Percentiles rank a stretch among this genome's conserved stretches.
Conservation (phyloP, 2,329 filamentous ascomycete species). For the Ramichloridium luteum region DNA sequence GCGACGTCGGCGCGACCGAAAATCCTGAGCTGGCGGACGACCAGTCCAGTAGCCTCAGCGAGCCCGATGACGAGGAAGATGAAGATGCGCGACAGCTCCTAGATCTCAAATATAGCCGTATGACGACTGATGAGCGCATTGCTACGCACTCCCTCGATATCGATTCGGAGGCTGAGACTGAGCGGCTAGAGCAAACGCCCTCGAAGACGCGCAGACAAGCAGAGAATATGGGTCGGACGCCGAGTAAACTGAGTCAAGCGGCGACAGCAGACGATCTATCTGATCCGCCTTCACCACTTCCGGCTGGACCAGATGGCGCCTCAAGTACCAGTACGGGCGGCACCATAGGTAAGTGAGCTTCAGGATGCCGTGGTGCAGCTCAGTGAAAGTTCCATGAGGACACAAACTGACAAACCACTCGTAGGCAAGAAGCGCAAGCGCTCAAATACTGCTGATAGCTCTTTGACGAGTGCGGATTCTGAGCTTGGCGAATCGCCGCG, state of each 20-base stretch:
- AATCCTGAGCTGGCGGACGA: slow-evolving; percentile 14
- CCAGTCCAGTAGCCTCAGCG: slow-evolving; percentile 82
- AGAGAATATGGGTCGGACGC: slow-evolving; percentile 51
- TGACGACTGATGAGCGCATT: slow-evolving; percentile 7
- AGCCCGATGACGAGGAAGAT: slow-evolving; percentile 65
- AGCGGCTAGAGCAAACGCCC: slow-evolving; percentile 67
- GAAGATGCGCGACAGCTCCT: slow-evolving; percentile 11
- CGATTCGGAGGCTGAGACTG: slow-evolving; percentile 83
- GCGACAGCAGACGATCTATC: slow-evolving; percentile 33
- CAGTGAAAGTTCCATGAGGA: background rate
- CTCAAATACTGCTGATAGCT: slow-evolving; percentile 28
- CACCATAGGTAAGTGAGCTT: slow-evolving; percentile 13
- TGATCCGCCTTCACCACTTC: slow-evolving; percentile 25
- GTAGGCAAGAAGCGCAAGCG: slow-evolving; percentile 34
- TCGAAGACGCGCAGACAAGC: slow-evolving; percentile 18
- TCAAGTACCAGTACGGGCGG: slow-evolving; percentile 23
- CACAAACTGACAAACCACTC: slow-evolving; percentile 1
- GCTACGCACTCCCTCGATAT: slow-evolving; percentile 31
- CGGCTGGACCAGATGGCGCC: slow-evolving; percentile 17
- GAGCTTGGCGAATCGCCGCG: slow-evolving; percentile 25
- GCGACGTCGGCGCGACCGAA: background rate
- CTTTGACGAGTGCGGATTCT: slow-evolving; percentile 26
- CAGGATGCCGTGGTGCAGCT: background rate
- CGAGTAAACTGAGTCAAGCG: slow-evolving; percentile 62
- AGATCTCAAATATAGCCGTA: background rate